A percentile compares a stretch with the other conserved stretches of the same genome.
phyloP scores from a whole-genome alignment of 2,329 filamentous ascomycete genomes.

The Pseudogymnoascus sp. region DNA sequence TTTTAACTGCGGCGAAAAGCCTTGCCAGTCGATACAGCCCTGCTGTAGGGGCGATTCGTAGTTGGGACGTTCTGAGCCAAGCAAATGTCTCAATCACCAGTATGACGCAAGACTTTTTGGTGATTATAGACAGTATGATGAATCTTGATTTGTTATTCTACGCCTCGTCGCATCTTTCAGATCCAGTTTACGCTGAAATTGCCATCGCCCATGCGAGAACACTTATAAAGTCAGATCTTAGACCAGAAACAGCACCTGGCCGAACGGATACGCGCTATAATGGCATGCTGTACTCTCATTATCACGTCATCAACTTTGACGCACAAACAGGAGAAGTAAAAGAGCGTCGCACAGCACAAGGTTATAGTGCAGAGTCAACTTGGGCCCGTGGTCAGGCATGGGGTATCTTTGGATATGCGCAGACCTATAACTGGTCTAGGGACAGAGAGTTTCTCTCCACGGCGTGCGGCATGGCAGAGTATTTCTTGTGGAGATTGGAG shows the following conservation, averaged over 20 bases:
- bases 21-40: constrained; percentile 38
- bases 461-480: constrained; percentile 38
- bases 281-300: constrained; percentile 29
- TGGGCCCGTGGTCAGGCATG: constrained; percentile 31
- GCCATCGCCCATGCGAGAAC: constrained; percentile 34
- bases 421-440: constrained; percentile 43
- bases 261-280: constrained; percentile 18
- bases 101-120: constrained; percentile 30
- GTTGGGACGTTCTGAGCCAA: constrained; percentile 37
- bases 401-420: constrained; percentile 26
- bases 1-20: constrained; percentile 38
- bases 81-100: constrained; percentile 22
- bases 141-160: not conserved
- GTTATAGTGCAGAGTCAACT: constrained; percentile 37
- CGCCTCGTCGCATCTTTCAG: not conserved
- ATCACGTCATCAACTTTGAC: constrained; percentile 42
- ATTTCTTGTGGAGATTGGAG: constrained; percentile 38
- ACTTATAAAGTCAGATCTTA: constrained; percentile 30
- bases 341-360: constrained; percentile 40
- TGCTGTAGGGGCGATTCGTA: constrained; percentile 40
- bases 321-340: constrained; percentile 37
- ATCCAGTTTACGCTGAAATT: constrained; percentile 19
- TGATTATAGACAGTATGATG: constrained; percentile 38
- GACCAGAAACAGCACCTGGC: constrained; percentile 22
- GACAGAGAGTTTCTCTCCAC: constrained; percentile 35